Evolutionary conservation across 768 basidiomycete species (phyloP).

Genomic region (Saitozyma podzolica): DNA sequence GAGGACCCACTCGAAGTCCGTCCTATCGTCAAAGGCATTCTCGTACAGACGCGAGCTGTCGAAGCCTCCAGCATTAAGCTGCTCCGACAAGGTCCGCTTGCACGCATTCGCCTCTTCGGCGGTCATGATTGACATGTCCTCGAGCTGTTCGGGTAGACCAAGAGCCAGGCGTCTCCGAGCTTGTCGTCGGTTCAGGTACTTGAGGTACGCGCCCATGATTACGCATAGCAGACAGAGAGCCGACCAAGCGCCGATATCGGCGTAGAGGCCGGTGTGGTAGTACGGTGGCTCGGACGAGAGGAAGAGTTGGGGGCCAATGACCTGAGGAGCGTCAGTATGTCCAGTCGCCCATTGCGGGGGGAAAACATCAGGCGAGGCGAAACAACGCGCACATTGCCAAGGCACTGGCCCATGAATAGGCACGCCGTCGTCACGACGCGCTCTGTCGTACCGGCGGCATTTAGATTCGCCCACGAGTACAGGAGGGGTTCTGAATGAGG

Average conservation of each 20-base stretch:
- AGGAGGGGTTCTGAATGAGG: conserved; percentile 11
- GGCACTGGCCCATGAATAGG: conserved; percentile 27
- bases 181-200: conserved; percentile 37
- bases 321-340: conserved; percentile 16
- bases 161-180: conserved; percentile 30
- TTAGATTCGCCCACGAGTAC: conserved; percentile 29
- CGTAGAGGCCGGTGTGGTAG: conserved; percentile 43
- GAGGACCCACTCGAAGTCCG: conserved; percentile 12
- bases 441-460: conserved; percentile 27
- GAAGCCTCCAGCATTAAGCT: conserved; percentile 6
- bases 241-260: conserved; percentile 41
- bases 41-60: conserved; percentile 15
- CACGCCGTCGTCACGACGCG: conserved; percentile 21
- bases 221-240: conserved; percentile 26
- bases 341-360: no score
- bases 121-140: no score
- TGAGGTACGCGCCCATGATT: conserved; percentile 40
- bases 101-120: conserved; percentile 41
- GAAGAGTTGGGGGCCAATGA: conserved; percentile 46
- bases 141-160: conserved; percentile 35
- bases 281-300: no score
- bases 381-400: conserved; percentile 35
- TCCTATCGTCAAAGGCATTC: conserved; percentile 27
- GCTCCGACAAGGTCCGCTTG: conserved; percentile 26
- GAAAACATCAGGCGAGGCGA: no score